Percentiles rank a stretch among this genome's conserved stretches.
Conservation (phyloP, 1,139 yeast genomes). For the Sugiyamaella paludigena region DNA sequence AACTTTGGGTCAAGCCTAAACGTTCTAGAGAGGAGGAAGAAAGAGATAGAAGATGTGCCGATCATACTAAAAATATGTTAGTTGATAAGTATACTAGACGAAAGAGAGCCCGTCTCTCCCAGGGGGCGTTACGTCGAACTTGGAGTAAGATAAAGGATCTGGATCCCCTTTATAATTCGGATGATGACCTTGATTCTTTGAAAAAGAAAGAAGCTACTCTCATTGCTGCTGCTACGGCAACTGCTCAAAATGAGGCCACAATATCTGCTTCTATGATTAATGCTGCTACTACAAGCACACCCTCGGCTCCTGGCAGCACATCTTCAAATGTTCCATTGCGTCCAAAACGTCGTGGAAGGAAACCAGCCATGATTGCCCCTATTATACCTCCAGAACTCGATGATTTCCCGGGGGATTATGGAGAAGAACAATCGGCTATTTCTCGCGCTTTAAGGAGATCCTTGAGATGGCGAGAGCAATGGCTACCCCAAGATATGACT, state of each 20-base stretch:
- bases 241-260: background rate
- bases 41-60: constrained; percentile 20
- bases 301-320: background rate
- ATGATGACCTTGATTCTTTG: constrained; percentile 26
- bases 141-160: constrained; percentile 33
- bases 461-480: constrained; percentile 27
- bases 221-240: constrained; percentile 8
- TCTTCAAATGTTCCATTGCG: background rate
- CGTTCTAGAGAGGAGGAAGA: constrained; percentile 11
- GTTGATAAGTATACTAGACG: constrained; percentile 27
- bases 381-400: background rate
- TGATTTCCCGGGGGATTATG: constrained; percentile 25
- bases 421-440: constrained; percentile 29
- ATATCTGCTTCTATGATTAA: background rate
- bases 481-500: constrained; percentile 15
- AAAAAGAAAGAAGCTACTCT: constrained; percentile 7
- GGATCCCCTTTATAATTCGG: constrained; percentile 38
- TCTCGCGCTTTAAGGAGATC: constrained; percentile 29
- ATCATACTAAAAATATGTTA: constrained; percentile 25
- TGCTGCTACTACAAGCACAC: background rate
- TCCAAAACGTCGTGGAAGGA: background rate
- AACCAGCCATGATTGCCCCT: constrained; percentile 1
- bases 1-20: constrained; percentile 9
- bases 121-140: constrained; percentile 30
- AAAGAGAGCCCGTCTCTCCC: constrained; percentile 23